phyloP scores from a whole-genome alignment of 2,329 filamentous ascomycete genomes.

The Botrytis hyacinthi region DNA sequence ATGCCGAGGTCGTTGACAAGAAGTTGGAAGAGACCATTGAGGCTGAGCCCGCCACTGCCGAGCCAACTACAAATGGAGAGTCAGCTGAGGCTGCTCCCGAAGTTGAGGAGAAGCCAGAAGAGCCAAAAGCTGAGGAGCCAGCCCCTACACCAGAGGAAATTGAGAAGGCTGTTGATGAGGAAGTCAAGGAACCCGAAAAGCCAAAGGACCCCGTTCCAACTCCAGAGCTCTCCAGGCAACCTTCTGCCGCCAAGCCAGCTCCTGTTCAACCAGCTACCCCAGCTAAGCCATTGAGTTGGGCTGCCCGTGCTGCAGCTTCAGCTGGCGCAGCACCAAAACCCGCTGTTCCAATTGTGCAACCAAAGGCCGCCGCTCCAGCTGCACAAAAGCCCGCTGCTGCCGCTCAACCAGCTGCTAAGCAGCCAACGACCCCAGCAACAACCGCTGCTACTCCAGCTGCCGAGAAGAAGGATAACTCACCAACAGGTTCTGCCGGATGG shows the following conservation, averaged over 20 bases:
- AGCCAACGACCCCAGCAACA: slow-evolving; percentile 34
- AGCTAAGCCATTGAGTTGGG: slow-evolving; percentile 71
- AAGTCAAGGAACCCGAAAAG: slow-evolving; percentile 58
- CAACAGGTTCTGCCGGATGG: slow-evolving; percentile 60
- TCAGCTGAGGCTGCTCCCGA: slow-evolving; percentile 38
- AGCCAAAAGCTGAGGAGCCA: slow-evolving; percentile 37
- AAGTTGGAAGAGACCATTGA: slow-evolving; percentile 67
- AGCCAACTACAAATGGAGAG: slow-evolving; percentile 47
- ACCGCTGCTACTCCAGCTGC: slow-evolving; percentile 49
- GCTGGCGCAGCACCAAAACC: slow-evolving; percentile 54
- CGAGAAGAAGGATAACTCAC: slow-evolving; percentile 38
- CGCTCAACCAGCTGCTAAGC: slow-evolving; percentile 42
- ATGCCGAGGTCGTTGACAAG: slow-evolving; percentile 62
- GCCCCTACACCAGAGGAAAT: slow-evolving; percentile 47
- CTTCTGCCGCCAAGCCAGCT: slow-evolving; percentile 52
- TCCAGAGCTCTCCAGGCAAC: slow-evolving; percentile 39
- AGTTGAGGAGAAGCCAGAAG: slow-evolving; percentile 38
- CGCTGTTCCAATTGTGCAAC: slow-evolving; percentile 46
- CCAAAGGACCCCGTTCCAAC: slow-evolving; percentile 62
- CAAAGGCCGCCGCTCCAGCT: slow-evolving; percentile 57
- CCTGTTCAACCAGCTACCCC: slow-evolving; percentile 39
- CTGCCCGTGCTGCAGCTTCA: slow-evolving; percentile 63
- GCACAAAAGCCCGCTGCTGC: slow-evolving; percentile 45
- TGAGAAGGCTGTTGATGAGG: slow-evolving; percentile 55
- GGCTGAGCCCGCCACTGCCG: slow-evolving; percentile 39